These are phyloP conservation scores for Termitomyces sp. DNA, from an alignment of 768 basidiomycete species.

Conservation along the genomic window DNA sequence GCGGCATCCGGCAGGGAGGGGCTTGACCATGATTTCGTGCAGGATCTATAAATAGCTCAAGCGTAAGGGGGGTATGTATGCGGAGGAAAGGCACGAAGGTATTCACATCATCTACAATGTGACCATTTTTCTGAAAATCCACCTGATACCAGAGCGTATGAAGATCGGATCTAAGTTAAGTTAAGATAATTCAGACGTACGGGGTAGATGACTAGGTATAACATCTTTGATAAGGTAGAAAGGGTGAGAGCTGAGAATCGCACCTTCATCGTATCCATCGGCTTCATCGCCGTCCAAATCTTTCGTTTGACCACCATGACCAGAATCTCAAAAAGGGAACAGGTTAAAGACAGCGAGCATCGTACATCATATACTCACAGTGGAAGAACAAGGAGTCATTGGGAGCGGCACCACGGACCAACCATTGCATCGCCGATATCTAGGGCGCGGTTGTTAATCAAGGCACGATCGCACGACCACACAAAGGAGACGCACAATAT, in stretches of 20 bases:
- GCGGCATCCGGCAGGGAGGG: constrained; percentile 83
- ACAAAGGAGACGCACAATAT: constrained; percentile 56
- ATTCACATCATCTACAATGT: constrained; percentile 88
- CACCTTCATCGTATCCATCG: constrained; percentile 83
- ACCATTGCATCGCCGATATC: constrained; percentile 86
- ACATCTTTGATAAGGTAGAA: background rate
- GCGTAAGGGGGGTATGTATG: constrained; percentile 8
- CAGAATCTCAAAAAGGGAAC: constrained; percentile 62
- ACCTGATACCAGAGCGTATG: constrained; percentile 24
- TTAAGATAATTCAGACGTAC: constrained; percentile 43
- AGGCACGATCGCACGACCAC: background rate
- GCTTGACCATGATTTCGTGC: constrained; percentile 77
- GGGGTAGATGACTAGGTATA: constrained; percentile 75
- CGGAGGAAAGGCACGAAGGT: background rate
- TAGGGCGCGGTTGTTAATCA: constrained; percentile 20
- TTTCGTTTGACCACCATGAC: constrained; percentile 89
- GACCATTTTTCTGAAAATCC: constrained; percentile 54
- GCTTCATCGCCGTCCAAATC: constrained; percentile 82
- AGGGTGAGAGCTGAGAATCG: background rate
- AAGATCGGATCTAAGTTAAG: background rate
- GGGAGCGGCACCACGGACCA: constrained; percentile 74
- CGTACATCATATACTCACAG: constrained; percentile 39
- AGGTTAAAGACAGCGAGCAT: background rate
- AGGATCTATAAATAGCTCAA: constrained; percentile 41
- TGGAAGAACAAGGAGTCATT: constrained; percentile 92